Conservation (phyloP, 2,329 filamentous ascomycete genomes). For the Emergomyces pasteurianus region DNA sequence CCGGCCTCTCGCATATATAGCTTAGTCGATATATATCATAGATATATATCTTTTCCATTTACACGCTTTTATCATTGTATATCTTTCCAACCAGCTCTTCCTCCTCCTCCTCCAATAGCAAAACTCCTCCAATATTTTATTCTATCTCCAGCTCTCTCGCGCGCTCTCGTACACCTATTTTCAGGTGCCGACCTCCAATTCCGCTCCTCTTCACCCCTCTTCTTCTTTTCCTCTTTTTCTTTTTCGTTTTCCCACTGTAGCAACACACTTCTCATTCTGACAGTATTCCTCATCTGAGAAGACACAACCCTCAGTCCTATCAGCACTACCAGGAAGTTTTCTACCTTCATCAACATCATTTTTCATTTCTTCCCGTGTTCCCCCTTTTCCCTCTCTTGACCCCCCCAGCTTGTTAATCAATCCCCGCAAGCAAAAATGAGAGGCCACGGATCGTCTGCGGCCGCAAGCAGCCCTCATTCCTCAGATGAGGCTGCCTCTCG, state of each 20-base stretch:
- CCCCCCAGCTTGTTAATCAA: background rate
- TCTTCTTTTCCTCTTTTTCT: background rate
- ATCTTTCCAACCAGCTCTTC: background rate
- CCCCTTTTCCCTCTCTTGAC: too few relatives aligned
- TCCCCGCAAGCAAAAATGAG: slow-evolving; percentile 12
- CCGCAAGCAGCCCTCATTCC: slow-evolving; percentile 27
- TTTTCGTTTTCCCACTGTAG: slow-evolving; percentile 2
- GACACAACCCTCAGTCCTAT: background rate
- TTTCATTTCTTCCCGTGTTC: background rate
- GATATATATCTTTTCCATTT: slow-evolving; percentile 1
- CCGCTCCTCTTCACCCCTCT: too few relatives aligned
- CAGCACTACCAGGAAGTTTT: background rate
- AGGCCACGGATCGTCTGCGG: slow-evolving; percentile 16
- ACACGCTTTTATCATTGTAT: background rate
- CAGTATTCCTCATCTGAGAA: background rate
- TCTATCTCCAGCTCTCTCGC: slow-evolving; percentile 1
- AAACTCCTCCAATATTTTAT: background rate
- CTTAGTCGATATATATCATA: background rate
- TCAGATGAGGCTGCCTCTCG: slow-evolving; percentile 44
- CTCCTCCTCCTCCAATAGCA: slow-evolving; percentile 1
- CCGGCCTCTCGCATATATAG: background rate
- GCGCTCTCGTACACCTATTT: background rate
- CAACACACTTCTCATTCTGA: background rate
- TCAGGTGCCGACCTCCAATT: too few relatives aligned
- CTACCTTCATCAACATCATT: background rate